Percentiles rank a stretch among this genome's conserved stretches.
Evolutionary conservation across 2,329 filamentous ascomycete genomes (phyloP).

Genomic region (Bipolaris victoriae): DNA sequence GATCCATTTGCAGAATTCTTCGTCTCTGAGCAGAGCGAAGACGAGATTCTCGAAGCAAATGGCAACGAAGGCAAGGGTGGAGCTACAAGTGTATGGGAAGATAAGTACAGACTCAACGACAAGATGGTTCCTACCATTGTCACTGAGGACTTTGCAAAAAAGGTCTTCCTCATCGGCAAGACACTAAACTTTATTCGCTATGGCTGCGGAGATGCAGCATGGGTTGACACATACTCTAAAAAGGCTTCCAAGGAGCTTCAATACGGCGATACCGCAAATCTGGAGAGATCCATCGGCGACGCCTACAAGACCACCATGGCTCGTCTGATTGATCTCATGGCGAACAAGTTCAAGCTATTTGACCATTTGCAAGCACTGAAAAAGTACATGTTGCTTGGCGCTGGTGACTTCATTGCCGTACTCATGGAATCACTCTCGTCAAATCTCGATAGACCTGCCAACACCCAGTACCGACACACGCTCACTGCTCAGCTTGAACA

Average conservation of each 20-base stretch:
- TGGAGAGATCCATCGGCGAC: slow-evolving; percentile 93
- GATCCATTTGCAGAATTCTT: slow-evolving; percentile 97
- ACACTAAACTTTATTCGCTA: slow-evolving; percentile 98
- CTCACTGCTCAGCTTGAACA: slow-evolving; percentile 97
- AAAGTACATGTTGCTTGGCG: slow-evolving; percentile 90
- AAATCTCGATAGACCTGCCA: slow-evolving; percentile 93
- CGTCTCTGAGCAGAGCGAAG: slow-evolving; percentile 78
- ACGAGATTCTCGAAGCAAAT: slow-evolving; percentile 49
- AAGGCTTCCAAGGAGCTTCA: slow-evolving; percentile 87
- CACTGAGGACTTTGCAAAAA: slow-evolving; percentile 89
- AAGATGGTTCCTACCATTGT: slow-evolving; percentile 93
- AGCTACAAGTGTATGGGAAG: slow-evolving; percentile 94
- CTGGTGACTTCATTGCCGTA: slow-evolving; percentile 95
- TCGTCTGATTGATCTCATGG: slow-evolving; percentile 90
- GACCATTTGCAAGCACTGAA: slow-evolving; percentile 91
- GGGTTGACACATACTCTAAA: slow-evolving; percentile 96
- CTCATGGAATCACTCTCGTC: slow-evolving; percentile 95
- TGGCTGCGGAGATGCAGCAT: slow-evolving; percentile 88
- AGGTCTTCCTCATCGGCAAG: slow-evolving; percentile 96
- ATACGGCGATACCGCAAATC: slow-evolving; percentile 89
- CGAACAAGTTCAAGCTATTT: slow-evolving; percentile 91
- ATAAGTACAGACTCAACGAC: slow-evolving; percentile 88
- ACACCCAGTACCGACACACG: slow-evolving; percentile 94
- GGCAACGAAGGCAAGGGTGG: slow-evolving; percentile 57
- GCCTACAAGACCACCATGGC: slow-evolving; percentile 99